Percentiles rank a stretch among this genome's conserved stretches.
Evolutionary conservation across 2,329 filamentous ascomycete species (phyloP).

Genomic region (Aspergillus thermomutatus): DNA sequence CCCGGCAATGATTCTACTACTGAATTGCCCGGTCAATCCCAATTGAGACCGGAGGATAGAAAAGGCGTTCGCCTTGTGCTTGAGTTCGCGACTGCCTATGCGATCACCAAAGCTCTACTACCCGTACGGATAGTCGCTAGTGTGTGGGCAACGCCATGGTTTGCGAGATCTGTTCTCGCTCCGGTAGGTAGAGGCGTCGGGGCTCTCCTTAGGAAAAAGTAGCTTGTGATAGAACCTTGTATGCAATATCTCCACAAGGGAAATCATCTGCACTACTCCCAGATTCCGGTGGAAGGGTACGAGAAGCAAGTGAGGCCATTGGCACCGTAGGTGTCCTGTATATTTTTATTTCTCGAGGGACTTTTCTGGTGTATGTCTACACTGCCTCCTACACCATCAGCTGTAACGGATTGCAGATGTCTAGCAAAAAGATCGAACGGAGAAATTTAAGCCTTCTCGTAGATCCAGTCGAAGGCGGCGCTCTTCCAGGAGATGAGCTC

Average conservation of each 20-base stretch:
- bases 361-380: constrained; percentile 6
- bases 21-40: constrained; percentile 18
- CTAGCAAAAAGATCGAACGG: constrained; percentile 14
- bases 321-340: not conserved
- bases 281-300: not conserved
- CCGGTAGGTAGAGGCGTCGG: constrained; percentile 43
- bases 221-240: constrained; percentile 5
- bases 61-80: constrained; percentile 54
- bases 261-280: not conserved
- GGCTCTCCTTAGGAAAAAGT: constrained; percentile 36
- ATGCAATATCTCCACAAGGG: not conserved
- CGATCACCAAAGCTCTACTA: constrained; percentile 80
- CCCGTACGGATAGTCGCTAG: constrained; percentile 73
- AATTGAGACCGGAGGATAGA: constrained; percentile 27
- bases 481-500: constrained; percentile 84
- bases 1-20: constrained; percentile 18
- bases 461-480: constrained; percentile 87
- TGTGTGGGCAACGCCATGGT: constrained; percentile 89
- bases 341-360: not conserved
- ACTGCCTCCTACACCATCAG: constrained; percentile 5
- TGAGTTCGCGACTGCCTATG: constrained; percentile 83
- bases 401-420: constrained; percentile 11
- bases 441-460: constrained; percentile 70
- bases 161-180: constrained; percentile 65
- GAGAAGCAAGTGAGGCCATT: not conserved